phyloP scores from a whole-genome alignment of 805 yeast genomes.

The Torulaspora indica region DNA sequence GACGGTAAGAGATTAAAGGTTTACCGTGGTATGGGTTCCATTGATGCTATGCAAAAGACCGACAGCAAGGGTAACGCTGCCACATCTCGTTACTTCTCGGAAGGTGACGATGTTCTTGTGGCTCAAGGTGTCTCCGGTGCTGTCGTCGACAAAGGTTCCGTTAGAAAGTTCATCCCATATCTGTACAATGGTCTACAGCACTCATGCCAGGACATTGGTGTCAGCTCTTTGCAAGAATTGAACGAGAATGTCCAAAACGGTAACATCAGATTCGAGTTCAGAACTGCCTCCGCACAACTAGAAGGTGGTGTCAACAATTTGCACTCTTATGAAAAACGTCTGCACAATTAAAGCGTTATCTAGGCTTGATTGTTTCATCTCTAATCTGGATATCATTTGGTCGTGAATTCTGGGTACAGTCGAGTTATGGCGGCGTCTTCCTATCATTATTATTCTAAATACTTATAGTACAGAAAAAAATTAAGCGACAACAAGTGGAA shows the following conservation, averaged over 20 bases:
- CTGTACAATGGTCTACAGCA: constrained; percentile 94
- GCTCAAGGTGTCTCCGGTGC: constrained; percentile 99
- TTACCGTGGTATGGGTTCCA: constrained; percentile 99
- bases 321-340: constrained; percentile 95
- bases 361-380: not conserved
- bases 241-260: constrained; percentile 62
- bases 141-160: constrained; percentile 94
- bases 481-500: not conserved
- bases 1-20: constrained; percentile 97
- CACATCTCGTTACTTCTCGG: constrained; percentile 96
- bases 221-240: constrained; percentile 57
- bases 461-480: constrained; percentile 2
- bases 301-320: constrained; percentile 98
- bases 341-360: constrained; percentile 59
- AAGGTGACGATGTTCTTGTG: constrained; percentile 88
- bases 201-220: constrained; percentile 98
- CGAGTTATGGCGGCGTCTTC: not conserved
- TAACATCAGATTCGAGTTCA: constrained; percentile 84
- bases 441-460: constrained; percentile 2
- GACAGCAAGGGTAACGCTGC: constrained; percentile 90
- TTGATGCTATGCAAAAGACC: constrained; percentile 96
- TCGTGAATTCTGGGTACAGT: not conserved
- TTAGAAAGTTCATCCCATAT: constrained; percentile 91
- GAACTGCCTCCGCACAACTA: constrained; percentile 97
- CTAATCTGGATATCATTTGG: not conserved